Evolutionary conservation across 179 eudicot species (phyloP), one percentile per base, ranked within the genome.

Genomic region (Spinacia oleracea): DNA sequence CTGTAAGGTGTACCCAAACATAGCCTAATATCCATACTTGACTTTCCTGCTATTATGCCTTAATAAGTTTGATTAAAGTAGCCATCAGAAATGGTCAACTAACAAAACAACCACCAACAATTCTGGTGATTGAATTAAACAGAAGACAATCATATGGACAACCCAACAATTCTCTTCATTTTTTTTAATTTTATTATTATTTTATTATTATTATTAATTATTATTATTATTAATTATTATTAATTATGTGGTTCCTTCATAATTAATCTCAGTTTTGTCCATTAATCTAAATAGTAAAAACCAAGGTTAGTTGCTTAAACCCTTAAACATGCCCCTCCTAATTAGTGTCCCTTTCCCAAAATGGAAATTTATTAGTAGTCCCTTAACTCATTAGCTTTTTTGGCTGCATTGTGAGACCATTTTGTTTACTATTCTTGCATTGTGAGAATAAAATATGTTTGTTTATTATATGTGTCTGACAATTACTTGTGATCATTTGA

Each of bases 291-390:
- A 7, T 43, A 12, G 46, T 3, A 69, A 7, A 43, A 69, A 69
- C 55, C 23, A 48, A 71, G 74, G 48, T 71, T 71, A 71, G 74
- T 71, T 71, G 74, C 42, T 71, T 71, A 71, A 71, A 46, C 73
- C 56, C 34, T 27, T 45, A 46, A 71, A 48, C 56, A 71, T 48
- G 74, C 23, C 59, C 42, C 34, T 48, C 40, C 31, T 71, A 56
- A 48, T 71, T 71, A 27, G 59, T 29, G 72, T 29, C 38, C 59
- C 59, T 71, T 71, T 15, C 74, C 74, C 12, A 71, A 71, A 71
- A 29, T 15, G 23, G 74, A n/a, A 71, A 48, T 27, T 27, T n/a
- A n/a, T 48, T n/a, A 71, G 12, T 51, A 8, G 9, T 55, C 12
- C 6, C 16, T 31, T 48, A 48, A 29, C 11, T 71, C 29, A 7